phyloP scores from a whole-genome alignment of 192 early-diverging fungal genomes.

The Blastocladiella britannica region DNA sequence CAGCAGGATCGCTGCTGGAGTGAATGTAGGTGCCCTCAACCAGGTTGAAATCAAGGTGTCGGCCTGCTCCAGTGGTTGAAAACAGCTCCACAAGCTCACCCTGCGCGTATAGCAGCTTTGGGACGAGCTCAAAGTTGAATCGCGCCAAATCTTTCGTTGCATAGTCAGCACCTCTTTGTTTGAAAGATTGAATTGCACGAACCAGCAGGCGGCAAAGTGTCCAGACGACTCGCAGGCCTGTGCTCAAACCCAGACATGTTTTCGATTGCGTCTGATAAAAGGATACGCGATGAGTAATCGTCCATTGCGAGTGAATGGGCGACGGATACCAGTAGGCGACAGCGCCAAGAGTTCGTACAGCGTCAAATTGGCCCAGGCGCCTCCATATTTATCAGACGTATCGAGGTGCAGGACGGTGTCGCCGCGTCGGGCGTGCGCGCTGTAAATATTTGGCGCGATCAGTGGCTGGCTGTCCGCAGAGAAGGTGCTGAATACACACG shows the following conservation, averaged over 20 bases:
- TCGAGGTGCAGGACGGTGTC: constrained; percentile 64
- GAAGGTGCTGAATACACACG: constrained; percentile 14
- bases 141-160: constrained; percentile 18
- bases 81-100: constrained; percentile 53
- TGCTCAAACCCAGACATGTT: background rate
- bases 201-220: no score
- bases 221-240: background rate
- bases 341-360: constrained; percentile 22
- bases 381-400: constrained; percentile 59
- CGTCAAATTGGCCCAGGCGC: constrained; percentile 31
- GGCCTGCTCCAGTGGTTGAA: constrained; percentile 52
- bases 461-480: background rate
- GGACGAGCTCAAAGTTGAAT: constrained; percentile 46
- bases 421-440: constrained; percentile 40
- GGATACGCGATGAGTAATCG: no score
- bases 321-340: no score
- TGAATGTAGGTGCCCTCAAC: constrained; percentile 46
- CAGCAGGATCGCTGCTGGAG: background rate
- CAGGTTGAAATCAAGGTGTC: constrained; percentile 73
- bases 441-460: constrained; percentile 10
- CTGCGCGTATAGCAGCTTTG: constrained; percentile 44
- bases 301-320: no score
- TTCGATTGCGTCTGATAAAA: no score
- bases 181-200: no score
- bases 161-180: background rate